Evolutionary conservation across 345 rosid species (phyloP), one percentile per base, ranked within the genome.

Genomic region (Acer negundo): DNA sequence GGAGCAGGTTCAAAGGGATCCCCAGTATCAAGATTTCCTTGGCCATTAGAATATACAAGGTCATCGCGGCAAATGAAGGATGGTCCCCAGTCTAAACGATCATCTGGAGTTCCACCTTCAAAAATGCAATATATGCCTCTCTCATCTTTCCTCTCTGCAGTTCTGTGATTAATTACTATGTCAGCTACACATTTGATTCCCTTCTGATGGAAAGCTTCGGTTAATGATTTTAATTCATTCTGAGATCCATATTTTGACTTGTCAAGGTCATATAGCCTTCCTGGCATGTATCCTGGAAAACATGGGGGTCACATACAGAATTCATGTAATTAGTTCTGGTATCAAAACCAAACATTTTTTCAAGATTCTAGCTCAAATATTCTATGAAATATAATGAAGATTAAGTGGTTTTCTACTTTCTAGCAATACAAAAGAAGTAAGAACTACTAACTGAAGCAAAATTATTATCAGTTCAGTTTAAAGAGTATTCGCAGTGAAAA

Each of bases 71-170:
- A 93, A 35, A 95, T 90, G 77, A 82, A 84, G 46, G 91, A 87
- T 2, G 99, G 94, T 5, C 89, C 97, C 98, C 97, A 95, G 56
- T 93, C 99, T 7, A 95, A 89, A 49, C 94, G 93, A 76, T 71
- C 86, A 69, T 95, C 97, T 0, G 86, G 75, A 28, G 95, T 95
- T 23, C 97, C 98, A 10, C 98, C 99, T 86, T 95, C 98, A 63
- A 93, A 95, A 42, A 80, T 86, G 87, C 88, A 79, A 72, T 85
- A 90, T 40, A 89, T 86, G 42, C 96, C 94, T 53, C 86, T 83
- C 24, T 67, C 84, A 15, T 95, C 99, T 85, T 89, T 74, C 77
- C 82, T 89, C 81, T 83, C 93, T 2, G 93, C 97, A 6, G 98
- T 93, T 82, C 98, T 84, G 72, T 93, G 98, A 83, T 93, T 95